Base-by-base conservation (phyloP, 2,329 filamentous ascomycete genomes). In the Botryotinia calthae region DNA sequence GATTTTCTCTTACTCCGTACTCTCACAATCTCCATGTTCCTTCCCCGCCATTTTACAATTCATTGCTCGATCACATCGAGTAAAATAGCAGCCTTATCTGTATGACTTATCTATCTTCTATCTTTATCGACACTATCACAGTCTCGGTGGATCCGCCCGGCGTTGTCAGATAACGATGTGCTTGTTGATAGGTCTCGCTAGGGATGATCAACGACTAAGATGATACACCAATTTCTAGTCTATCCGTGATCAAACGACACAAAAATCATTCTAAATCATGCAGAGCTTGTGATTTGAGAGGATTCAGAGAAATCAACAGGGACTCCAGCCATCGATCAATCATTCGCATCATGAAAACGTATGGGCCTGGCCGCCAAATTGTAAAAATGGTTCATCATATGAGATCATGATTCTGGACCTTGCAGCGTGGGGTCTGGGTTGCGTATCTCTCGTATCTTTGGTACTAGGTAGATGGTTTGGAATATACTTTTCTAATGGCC, bases 1-100 rank as follows among this genome's bases (percentile, higher is more conserved):
- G 14, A 40, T 40, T 14, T 40, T 66, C 44, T 51, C 42, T 54
- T 16, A 7, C 48, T 54, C 48, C 48, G 25, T 51, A 7, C 48
- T 51, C 48, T 14, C 48, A 51, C 25, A 51, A n/a, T 40, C 63
- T 66, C 46, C 42, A 54, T 66, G 16, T 44, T n/a, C 14, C 12
- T 58, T 31, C 48, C 62, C 70, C 70, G 46, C 62, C 48, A 58
- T 42, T 65, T 37, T n/a, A 34, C n/a, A 71, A 72, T 58, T 70
- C 25, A 72, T 72, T 72, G 70, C 70, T 72, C 63, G 70, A 72
- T 72, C 70, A 72, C 37, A 72, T 72, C 70, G 70, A 72, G 70
- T 72, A 72, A 72, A 51, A 61, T n/a, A 9, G 34, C 40, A 68
- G 63, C 70, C 70, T 72, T 72, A 72, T 72, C 70, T 72, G 34